Base-by-base conservation (phyloP, 2,329 filamentous ascomycete genomes). In the Talaromyces sp. region DNA sequence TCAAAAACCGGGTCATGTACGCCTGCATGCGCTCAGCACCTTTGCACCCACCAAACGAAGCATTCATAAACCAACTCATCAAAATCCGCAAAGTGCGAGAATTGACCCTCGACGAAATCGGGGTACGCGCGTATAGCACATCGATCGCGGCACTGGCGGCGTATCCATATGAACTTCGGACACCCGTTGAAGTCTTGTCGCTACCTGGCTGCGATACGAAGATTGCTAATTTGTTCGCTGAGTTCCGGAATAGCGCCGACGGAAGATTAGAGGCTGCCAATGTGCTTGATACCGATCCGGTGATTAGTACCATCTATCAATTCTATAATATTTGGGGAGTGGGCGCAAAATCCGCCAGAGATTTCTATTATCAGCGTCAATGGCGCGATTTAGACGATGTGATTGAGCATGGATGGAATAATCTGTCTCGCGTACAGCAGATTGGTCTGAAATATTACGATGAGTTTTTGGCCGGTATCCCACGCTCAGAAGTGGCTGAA, bases 301-400 rank as follows among this genome's bases (percentile, higher is more conserved):
- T 80, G 58, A 78, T 94, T 59, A 78, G 79, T 19, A 79, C 85
- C 0, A 74, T 97, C 3, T 79, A 83, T 45, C 70, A 81, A 0
- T 97, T 97, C 72, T 89, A 89, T 74, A 80, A 88, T 4, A 95
- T 97, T 58, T 96, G 91, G 89, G 93, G 92, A n/a, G 91, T 97
- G 0, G 93, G 89, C 0, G 87, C 88, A 2, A 85, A 84, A 11
- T 94, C 88, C 0, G 92, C 93, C 0, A 80, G 87, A 15, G 84
- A 92, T 1, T 96, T 96, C 66, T 94, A 92, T 70, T 84, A 81
- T 65, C 81, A 84, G 15, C 85, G 84, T 61, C 78, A 89, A 28
- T 97, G 91, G 89, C 81, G 84, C 60, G 88, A 94, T 60, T 77
- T 96, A 0, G 91, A 97, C 66, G 92, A 97, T 65, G 77, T 97